A percentile compares a stretch with the other conserved stretches of the same genome.
phyloP scores from a whole-genome alignment of 148 eudicot genomes.

The Chenopodium formosanum region DNA sequence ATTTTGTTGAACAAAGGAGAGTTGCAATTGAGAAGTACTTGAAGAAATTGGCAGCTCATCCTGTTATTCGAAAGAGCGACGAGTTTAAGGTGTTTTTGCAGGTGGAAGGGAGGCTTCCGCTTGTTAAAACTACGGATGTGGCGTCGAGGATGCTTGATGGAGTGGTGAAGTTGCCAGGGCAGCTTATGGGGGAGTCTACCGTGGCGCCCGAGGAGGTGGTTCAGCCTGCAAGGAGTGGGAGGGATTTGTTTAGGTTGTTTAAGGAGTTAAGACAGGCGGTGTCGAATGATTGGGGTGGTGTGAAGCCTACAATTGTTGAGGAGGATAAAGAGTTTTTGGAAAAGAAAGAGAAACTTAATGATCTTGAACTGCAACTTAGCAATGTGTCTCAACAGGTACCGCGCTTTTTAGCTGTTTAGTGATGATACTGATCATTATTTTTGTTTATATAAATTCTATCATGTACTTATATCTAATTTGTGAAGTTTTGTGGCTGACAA shows the following conservation, averaged over 20 bases:
- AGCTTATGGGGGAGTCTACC: conserved; percentile 63
- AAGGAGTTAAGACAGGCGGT: conserved; percentile 87
- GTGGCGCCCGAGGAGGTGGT: conserved; percentile 63
- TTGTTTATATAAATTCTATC: background rate
- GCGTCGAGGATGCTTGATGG: conserved; percentile 88
- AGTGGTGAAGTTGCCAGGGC: conserved; percentile 70
- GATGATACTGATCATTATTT: conserved; percentile 8
- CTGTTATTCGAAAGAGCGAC: conserved; percentile 62
- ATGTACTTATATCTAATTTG: background rate
- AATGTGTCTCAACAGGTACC: conserved; percentile 78
- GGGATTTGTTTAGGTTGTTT: conserved; percentile 81
- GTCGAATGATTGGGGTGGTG: conserved; percentile 79
- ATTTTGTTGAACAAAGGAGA: conserved; percentile 86
- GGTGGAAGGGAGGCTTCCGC: conserved; percentile 71
- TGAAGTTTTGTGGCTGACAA: background rate
- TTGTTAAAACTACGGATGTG: conserved; percentile 54
- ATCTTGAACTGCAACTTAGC: conserved; percentile 61
- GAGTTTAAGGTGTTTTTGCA: conserved; percentile 88
- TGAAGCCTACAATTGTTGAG: conserved; percentile 57
- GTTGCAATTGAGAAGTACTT: conserved; percentile 78
- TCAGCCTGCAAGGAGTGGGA: conserved; percentile 79
- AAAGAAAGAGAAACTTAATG: conserved; percentile 62
- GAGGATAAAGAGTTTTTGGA: conserved; percentile 82
- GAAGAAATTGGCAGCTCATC: conserved; percentile 61
- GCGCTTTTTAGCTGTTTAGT: conserved; percentile 19